Conservation (phyloP, 73 alveolate genomes). For the Paramecium octaurelia region DNA sequence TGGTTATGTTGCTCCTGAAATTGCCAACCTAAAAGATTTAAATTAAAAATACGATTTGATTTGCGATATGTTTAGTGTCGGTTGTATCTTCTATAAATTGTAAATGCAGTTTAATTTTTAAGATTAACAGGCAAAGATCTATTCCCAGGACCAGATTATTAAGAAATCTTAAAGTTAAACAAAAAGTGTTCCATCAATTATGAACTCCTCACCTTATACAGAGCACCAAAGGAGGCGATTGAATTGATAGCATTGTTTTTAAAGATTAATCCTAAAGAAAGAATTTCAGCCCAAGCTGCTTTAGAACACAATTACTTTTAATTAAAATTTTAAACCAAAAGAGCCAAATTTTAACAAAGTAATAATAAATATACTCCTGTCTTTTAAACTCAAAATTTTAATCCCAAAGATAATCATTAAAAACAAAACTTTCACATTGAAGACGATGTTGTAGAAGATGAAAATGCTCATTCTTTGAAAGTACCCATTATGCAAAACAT, state of each 20-base stretch:
- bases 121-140: conserved; percentile 57
- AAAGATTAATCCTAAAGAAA: conserved; percentile 62
- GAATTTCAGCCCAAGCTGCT: conserved; percentile 65
- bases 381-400: background rate
- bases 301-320: conserved; percentile 61
- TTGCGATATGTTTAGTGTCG: conserved; percentile 14
- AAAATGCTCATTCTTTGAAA: background rate
- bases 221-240: conserved; percentile 67
- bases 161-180: conserved; percentile 52
- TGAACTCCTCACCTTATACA: background rate
- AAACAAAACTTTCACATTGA: background rate
- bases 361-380: conserved; percentile 21
- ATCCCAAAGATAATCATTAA: background rate
- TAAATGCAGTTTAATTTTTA: background rate
- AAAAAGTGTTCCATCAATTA: conserved; percentile 39
- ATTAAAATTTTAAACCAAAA: background rate
- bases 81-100: conserved; percentile 25
- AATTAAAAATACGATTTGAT: background rate
- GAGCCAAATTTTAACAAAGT: background rate
- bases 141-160: conserved; percentile 53
- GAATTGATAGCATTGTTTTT: conserved; percentile 58
- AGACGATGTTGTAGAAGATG: conserved; percentile 36
- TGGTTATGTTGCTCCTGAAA: conserved; percentile 63
- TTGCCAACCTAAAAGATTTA: conserved; percentile 6
- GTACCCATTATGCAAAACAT: conserved; percentile 25